Base-by-base conservation (phyloP, 2,329 filamentous ascomycete genomes). In the Chaetoscypha palmicola region DNA sequence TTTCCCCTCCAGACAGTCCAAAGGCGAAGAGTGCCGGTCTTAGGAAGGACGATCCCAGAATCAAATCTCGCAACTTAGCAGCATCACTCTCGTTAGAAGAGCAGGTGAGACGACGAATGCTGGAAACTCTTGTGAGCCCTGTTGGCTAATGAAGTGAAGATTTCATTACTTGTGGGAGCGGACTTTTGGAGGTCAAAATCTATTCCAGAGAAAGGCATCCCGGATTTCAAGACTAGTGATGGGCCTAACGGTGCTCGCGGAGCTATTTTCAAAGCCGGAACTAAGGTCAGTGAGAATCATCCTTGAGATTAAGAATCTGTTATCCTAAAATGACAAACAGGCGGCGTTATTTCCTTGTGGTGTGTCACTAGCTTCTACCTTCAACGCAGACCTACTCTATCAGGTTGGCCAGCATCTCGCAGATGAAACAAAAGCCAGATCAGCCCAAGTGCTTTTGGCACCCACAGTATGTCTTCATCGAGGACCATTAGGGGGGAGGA, bases 381-480 rank as follows among this genome's bases (percentile, higher is more conserved):
- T 84, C 83, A 86, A 91, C 58, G 73, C 76, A 37, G 72, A 81
- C 4, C 68, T 91, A 28, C 71, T 90, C 20, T 72, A 79, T 48
- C 67, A 85, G 51, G 76, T 88, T 32, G 86, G 86, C 9, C 71
- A 77, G 45, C 74, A 86, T 51, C 74, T 91, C 46, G 86, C 80
- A 10, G 70, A 80, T 10, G 86, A 92, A 63, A 72, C 74, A 19
- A 83, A 79, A 55, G 83, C 84, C 14, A 81, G 86, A 57, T 84
- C 83, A 4, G 81, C 83, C 21, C 74, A 88, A 47, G 74, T 90
- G 24, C 69, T 90, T 3, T 72, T 91, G 7, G 86, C 81, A 0
- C 86, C 85, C 2, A 90, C 86, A 1, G 80, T 89, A 24, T 89
- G 86, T 66, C 82, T 88, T 70, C 86, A 92, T 57, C 77, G 87